These are phyloP conservation scores for Xylaria sp. DNA, from an alignment of 495 filamentous ascomycete genomes.

Conservation along the genomic window DNA sequence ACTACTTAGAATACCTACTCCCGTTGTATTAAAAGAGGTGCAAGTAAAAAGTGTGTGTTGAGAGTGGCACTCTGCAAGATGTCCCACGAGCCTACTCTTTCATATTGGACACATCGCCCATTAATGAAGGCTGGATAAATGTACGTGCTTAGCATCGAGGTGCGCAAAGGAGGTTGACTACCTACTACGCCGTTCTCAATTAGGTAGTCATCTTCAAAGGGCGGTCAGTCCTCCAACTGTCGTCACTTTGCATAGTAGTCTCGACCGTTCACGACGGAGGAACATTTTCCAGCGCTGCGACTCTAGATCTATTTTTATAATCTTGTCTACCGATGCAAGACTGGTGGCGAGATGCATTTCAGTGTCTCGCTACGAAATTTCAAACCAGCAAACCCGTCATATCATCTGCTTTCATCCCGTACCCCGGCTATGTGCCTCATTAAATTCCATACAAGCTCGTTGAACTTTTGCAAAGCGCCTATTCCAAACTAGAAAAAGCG, in stretches of 20 bases:
- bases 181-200: no score
- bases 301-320: slow-evolving; percentile 30
- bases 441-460: slow-evolving; percentile 14
- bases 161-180: neutral
- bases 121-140: no score
- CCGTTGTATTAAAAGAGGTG: no score
- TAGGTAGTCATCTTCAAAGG: neutral
- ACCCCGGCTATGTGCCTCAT: slow-evolving; percentile 19
- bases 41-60: no score
- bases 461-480: slow-evolving; percentile 10
- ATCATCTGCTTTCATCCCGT: slow-evolving; percentile 19
- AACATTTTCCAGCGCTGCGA: neutral
- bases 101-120: no score
- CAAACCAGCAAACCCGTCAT: slow-evolving; percentile 21
- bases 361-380: slow-evolving; percentile 23
- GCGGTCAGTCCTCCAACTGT: neutral
- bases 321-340: slow-evolving; percentile 28
- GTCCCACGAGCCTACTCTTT: no score
- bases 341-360: slow-evolving; percentile 10
- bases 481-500: slow-evolving; percentile 11
- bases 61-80: no score
- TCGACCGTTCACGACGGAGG: neutral
- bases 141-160: neutral
- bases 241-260: neutral
- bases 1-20: no score